phyloP scores from a whole-genome alignment of 371 early-diverging fungal species.

The Mucor ambiguus region DNA sequence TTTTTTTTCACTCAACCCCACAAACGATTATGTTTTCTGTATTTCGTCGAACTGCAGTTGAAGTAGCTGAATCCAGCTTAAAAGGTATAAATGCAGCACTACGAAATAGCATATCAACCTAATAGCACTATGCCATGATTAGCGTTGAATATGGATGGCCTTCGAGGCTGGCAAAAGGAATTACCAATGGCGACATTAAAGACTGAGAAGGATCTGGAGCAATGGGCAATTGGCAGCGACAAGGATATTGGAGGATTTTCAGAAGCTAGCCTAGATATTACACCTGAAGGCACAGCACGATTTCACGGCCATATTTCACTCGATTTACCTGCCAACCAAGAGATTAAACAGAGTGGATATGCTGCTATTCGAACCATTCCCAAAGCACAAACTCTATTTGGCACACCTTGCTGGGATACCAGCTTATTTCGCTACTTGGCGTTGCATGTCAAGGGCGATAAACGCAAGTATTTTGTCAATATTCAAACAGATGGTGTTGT shows the following conservation, averaged over 20 bases:
- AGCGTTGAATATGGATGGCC: slow-evolving; percentile 50
- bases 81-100: slow-evolving; percentile 41
- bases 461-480: slow-evolving; percentile 88
- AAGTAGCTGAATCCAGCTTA: slow-evolving; percentile 52
- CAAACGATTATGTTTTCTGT: slow-evolving; percentile 46
- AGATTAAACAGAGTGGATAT: slow-evolving; percentile 86
- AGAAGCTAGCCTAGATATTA: slow-evolving; percentile 60
- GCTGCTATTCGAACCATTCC: slow-evolving; percentile 80
- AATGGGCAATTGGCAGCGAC: slow-evolving; percentile 89
- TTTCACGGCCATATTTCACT: slow-evolving; percentile 85
- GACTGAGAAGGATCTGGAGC: slow-evolving; percentile 57
- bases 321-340: slow-evolving; percentile 72
- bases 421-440: slow-evolving; percentile 83
- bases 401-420: slow-evolving; percentile 86
- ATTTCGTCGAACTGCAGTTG: slow-evolving; percentile 52
- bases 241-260: slow-evolving; percentile 89
- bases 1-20: neutral
- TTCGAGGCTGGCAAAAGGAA: slow-evolving; percentile 67
- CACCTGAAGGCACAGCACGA: slow-evolving; percentile 57
- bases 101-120: neutral
- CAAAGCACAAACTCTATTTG: slow-evolving; percentile 57
- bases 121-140: neutral
- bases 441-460: slow-evolving; percentile 78
- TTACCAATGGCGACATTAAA: slow-evolving; percentile 67
- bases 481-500: slow-evolving; percentile 83